Conservation (phyloP, 345 rosid genomes). For the Aegle marmelos region DNA sequence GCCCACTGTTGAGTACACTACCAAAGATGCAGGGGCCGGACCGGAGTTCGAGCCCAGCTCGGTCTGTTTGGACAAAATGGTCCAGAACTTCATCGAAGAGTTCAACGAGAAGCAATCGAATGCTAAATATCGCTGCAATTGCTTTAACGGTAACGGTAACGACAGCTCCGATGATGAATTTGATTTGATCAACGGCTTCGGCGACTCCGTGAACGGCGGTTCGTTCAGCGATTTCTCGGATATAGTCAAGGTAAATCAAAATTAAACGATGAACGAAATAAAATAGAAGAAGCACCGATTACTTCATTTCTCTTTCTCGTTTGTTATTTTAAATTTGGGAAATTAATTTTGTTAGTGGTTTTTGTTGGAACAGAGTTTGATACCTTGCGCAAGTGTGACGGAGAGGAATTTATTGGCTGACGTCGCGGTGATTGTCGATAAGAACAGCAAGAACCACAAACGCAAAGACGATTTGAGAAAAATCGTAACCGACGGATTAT, state of each 20-base stretch:
- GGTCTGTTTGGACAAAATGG: slow-evolving; percentile 82
- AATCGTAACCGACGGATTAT: slow-evolving; percentile 58
- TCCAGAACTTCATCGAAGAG: slow-evolving; percentile 84
- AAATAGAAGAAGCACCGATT: background rate
- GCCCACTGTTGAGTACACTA: slow-evolving; percentile 30
- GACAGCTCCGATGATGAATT: slow-evolving; percentile 85
- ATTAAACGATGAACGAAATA: background rate
- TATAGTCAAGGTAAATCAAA: slow-evolving; percentile 61
- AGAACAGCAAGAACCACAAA: slow-evolving; percentile 64
- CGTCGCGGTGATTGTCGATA: slow-evolving; percentile 74
- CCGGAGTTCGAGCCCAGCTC: slow-evolving; percentile 92
- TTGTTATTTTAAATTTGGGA: background rate
- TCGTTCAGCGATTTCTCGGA: slow-evolving; percentile 51
- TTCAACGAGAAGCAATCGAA: slow-evolving; percentile 65
- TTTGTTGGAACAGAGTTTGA: slow-evolving; percentile 51
- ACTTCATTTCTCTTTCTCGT: background rate
- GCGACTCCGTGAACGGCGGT: slow-evolving; percentile 42
- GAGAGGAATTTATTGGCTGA: slow-evolving; percentile 86
- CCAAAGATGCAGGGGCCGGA: slow-evolving; percentile 34
- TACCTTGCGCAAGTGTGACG: slow-evolving; percentile 58
- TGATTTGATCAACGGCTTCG: slow-evolving; percentile 48
- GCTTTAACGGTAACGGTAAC: slow-evolving; percentile 79
- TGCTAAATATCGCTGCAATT: slow-evolving; percentile 80
- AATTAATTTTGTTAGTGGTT: background rate
- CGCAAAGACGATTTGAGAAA: slow-evolving; percentile 71